phyloP scores from a whole-genome alignment of 179 eudicot genomes.

The Vitellaria paradoxa region DNA sequence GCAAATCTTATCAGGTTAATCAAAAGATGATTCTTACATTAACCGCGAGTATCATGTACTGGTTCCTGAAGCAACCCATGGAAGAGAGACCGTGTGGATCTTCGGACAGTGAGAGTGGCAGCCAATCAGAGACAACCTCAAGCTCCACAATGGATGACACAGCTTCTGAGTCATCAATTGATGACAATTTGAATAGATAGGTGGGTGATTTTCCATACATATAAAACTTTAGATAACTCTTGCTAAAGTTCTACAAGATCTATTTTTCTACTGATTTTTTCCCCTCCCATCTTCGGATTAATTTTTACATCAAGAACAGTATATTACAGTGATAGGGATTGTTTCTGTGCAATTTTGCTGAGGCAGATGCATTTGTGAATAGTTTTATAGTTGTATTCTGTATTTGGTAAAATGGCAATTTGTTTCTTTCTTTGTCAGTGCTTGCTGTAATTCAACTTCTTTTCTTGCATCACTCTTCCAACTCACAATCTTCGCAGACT shows the following conservation, averaged over 20 bases:
- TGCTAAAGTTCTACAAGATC: conserved; percentile 26
- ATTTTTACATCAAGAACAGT: not conserved
- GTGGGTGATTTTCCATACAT: conserved; percentile 18
- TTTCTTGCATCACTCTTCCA: not conserved
- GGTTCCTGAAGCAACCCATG: conserved; percentile 78
- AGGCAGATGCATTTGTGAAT: conserved; percentile 33
- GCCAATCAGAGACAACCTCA: conserved; percentile 70
- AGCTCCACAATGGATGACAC: conserved; percentile 81
- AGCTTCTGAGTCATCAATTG: conserved; percentile 79
- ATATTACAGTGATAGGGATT: conserved; percentile 17
- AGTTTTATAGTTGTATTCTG: conserved; percentile 15
- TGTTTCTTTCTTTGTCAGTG: not conserved
- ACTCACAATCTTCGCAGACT: not conserved
- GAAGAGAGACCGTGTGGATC: conserved; percentile 69
- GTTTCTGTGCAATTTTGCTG: conserved; percentile 14
- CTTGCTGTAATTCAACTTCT: not conserved
- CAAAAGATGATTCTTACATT: conserved; percentile 96
- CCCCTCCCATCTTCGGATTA: not conserved
- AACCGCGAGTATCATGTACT: conserved; percentile 95
- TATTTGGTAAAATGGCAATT: not conserved
- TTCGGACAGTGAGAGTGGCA: conserved; percentile 84
- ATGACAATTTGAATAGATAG: conserved; percentile 32
- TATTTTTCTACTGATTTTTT: not conserved
- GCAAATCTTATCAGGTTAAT: conserved; percentile 55
- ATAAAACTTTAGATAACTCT: conserved; percentile 22